Conservation (phyloP, 257 asterid species). For the Ajuga chamaepitys region DNA sequence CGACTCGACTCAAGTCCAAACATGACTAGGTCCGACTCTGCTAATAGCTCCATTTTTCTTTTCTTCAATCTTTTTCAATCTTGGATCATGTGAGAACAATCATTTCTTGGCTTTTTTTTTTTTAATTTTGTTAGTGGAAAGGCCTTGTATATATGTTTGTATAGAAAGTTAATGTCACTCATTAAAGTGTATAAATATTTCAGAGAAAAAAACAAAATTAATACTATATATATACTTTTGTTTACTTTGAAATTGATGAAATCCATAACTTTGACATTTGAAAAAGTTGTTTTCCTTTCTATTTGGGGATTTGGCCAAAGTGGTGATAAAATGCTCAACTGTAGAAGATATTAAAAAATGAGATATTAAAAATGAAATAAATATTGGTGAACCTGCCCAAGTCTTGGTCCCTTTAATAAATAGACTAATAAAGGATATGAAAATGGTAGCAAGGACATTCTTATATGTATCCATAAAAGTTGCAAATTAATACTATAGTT, state of each 20-base stretch:
- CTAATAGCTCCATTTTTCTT: no score
- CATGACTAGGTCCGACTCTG: no score
- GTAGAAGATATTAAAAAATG: slow-evolving; percentile 18
- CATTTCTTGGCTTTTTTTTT: slow-evolving; percentile 50
- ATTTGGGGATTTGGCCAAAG: not conserved
- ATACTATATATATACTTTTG: not conserved
- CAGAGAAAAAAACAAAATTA: not conserved
- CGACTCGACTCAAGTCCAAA: no score
- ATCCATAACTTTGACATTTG: slow-evolving; percentile 11
- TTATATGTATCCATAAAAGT: not conserved
- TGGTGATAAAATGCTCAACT: slow-evolving; percentile 16
- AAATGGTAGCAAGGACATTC: not conserved
- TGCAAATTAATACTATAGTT: no score
- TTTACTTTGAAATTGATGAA: slow-evolving; percentile 1
- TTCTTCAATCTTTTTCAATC: slow-evolving; percentile 20
- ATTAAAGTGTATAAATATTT: not conserved
- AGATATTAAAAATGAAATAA: not conserved
- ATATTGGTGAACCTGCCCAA: slow-evolving; percentile 14
- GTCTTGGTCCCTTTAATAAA: not conserved
- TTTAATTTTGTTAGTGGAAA: slow-evolving; percentile 29
- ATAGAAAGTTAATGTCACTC: slow-evolving; percentile 5
- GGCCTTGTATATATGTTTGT: not conserved
- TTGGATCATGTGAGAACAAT: slow-evolving; percentile 69
- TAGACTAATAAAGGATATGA: not conserved
- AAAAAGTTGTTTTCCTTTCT: slow-evolving; percentile 15